Evolutionary conservation across 2,329 filamentous ascomycete genomes (phyloP).

Genomic region (Lizonia empirigonia): DNA sequence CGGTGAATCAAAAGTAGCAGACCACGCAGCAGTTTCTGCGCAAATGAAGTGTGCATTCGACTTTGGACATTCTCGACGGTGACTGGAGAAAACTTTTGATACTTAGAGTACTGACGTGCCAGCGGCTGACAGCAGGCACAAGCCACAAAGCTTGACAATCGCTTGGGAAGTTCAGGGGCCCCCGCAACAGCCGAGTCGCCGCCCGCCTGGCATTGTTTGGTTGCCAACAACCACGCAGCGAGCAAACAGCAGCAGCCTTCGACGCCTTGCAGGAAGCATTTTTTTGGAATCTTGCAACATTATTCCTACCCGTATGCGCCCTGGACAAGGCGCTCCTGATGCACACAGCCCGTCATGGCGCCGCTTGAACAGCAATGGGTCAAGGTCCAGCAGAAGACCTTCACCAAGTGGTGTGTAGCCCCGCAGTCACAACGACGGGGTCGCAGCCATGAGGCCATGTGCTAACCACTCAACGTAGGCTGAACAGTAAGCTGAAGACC

Average conservation of each 20-base stretch:
- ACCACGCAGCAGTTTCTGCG: conserved; percentile 1
- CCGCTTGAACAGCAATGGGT: conserved; percentile 68
- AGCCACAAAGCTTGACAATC: conserved; percentile 18
- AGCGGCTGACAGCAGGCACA: conserved; percentile 18
- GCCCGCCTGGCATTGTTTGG: conserved; percentile 41
- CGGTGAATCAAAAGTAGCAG: conserved; percentile 11
- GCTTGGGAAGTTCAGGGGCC: conserved; percentile 19
- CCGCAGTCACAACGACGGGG: conserved; percentile 13
- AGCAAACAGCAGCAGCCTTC: conserved; percentile 23
- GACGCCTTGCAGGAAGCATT: conserved; percentile 8
- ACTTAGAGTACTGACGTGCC: conserved; percentile 2
- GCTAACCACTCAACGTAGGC: conserved; percentile 61
- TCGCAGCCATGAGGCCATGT: conserved; percentile 14
- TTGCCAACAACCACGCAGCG: conserved; percentile 31
- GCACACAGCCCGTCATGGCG: conserved; percentile 45
- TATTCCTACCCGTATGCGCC: conserved; percentile 34
- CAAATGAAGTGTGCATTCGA: conserved; percentile 1
- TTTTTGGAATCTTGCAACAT: conserved; percentile 12
- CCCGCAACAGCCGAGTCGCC: conserved; percentile 37
- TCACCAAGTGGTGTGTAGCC: conserved; percentile 84
- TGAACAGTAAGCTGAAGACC: conserved; percentile 90
- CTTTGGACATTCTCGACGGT: conserved; percentile 4
- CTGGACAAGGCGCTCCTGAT: conserved; percentile 28
- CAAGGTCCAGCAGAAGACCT: conserved; percentile 95
- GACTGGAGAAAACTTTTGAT: conserved; percentile 9